Evolutionary conservation across 306 rosid species (phyloP).

Genomic region (Adenanthera pavonina): DNA sequence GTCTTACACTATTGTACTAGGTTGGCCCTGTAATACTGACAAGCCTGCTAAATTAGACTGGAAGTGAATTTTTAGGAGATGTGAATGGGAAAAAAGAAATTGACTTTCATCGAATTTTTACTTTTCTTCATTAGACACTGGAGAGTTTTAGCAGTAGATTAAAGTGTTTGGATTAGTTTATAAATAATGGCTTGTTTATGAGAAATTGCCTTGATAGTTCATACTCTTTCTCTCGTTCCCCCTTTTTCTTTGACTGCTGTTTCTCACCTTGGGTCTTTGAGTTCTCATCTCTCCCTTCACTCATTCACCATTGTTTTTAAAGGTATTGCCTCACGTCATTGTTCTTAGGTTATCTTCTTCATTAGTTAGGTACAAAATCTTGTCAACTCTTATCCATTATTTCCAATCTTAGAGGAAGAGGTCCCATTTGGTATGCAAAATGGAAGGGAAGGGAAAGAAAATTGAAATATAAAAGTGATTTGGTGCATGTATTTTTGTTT

Average conservation of each 20-base stretch:
- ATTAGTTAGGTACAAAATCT: not conserved
- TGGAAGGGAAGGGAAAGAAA: not conserved
- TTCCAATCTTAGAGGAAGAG: constrained; percentile 2
- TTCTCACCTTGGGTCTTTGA: constrained; percentile 17
- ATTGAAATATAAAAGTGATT: not conserved
- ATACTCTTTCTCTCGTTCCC: not conserved
- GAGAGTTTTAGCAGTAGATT: constrained; percentile 27
- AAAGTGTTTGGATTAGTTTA: not conserved
- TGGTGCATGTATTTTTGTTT: not conserved
- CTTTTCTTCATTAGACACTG: constrained; percentile 6
- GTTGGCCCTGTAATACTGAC: not conserved
- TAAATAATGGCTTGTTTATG: not conserved
- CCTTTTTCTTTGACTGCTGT: constrained; percentile 2
- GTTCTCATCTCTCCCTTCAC: not conserved
- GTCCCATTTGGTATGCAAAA: not conserved
- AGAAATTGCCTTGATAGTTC: not conserved
- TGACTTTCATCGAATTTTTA: not conserved
- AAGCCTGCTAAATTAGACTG: not conserved
- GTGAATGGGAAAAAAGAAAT: not conserved
- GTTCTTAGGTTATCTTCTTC: not conserved
- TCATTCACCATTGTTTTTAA: not conserved
- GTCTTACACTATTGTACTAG: constrained; percentile 10
- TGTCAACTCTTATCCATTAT: not conserved
- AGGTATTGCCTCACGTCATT: not conserved
- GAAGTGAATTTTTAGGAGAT: not conserved